Percentiles rank a stretch among this genome's conserved stretches.
Conservation (phyloP, 1,139 yeast genomes). For the Suhomyces anneliseae region DNA sequence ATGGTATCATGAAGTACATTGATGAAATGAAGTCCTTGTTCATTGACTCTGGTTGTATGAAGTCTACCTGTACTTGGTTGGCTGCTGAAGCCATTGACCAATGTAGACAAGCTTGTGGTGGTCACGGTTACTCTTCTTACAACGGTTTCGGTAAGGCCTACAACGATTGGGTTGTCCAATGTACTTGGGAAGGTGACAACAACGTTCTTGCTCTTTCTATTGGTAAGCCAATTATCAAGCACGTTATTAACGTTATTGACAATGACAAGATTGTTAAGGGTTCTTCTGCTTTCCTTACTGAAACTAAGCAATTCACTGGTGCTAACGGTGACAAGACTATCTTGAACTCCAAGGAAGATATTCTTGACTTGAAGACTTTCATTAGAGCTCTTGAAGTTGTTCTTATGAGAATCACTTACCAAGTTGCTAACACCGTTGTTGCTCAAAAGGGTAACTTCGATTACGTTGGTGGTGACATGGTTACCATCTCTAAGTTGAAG, state of each 20-base stretch:
- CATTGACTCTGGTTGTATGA: conserved; percentile 49
- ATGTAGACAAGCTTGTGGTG: conserved; percentile 54
- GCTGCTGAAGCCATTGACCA: conserved; percentile 48
- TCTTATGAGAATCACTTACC: conserved; percentile 46
- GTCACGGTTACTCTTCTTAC: conserved; percentile 52
- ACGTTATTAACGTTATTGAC: conserved; percentile 31
- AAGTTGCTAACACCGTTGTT: conserved; percentile 45
- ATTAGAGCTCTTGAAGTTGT: conserved; percentile 43
- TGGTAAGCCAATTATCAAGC: conserved; percentile 48
- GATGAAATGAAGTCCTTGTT: conserved; percentile 45
- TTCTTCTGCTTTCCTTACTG: conserved; percentile 40
- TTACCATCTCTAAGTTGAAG: conserved; percentile 59
- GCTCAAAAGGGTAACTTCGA: conserved; percentile 52
- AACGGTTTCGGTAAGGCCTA: conserved; percentile 49
- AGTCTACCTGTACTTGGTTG: conserved; percentile 51
- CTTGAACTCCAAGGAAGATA: conserved; percentile 29
- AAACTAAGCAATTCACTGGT: conserved; percentile 29
- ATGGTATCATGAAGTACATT: conserved; percentile 37
- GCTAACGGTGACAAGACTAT: conserved; percentile 24
- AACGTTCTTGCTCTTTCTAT: conserved; percentile 47
- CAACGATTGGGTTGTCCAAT: conserved; percentile 52
- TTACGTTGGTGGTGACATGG: conserved; percentile 58
- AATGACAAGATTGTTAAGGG: conserved; percentile 38
- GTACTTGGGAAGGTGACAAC: conserved; percentile 58
- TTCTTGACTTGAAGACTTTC: conserved; percentile 33